phyloP scores from a whole-genome alignment of 73 alveolate species.

The Tetrahymena elliotti region DNA sequence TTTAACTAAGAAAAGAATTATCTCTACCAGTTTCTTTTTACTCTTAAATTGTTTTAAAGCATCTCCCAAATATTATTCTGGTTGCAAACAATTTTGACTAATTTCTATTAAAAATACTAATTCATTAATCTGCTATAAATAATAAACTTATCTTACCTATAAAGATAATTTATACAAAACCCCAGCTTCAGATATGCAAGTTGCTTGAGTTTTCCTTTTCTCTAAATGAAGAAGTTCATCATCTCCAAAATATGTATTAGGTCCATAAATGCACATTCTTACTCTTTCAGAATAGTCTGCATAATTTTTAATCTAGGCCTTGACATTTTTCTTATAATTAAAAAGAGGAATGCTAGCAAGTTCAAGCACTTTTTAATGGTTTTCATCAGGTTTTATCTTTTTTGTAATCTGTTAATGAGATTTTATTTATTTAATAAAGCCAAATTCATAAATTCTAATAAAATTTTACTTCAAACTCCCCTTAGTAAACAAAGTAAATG shows the following conservation, averaged over 20 bases:
- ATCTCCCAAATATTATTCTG: neutral
- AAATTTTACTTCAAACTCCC: neutral
- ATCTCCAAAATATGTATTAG: neutral
- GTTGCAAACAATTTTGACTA: neutral
- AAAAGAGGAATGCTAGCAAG: neutral
- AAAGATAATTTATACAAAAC: neutral
- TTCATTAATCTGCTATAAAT: no score
- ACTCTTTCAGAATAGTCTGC: neutral
- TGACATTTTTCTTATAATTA: neutral
- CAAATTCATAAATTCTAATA: neutral
- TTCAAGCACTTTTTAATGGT: neutral
- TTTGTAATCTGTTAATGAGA: neutral
- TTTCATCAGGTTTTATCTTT: neutral
- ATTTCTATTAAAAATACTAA: neutral
- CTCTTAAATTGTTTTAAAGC: neutral
- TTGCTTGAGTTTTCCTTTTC: neutral
- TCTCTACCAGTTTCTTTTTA: neutral
- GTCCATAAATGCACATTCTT: neutral
- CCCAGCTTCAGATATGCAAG: neutral
- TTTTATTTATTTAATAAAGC: no score
- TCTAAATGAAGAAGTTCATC: neutral
- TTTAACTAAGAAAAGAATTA: neutral
- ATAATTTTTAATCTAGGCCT: neutral
- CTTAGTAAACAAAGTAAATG: neutral
- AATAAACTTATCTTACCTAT: neutral